Evolutionary conservation across 2,329 filamentous ascomycete genomes (phyloP).

Genomic region (Cryphonectria naterciae): DNA sequence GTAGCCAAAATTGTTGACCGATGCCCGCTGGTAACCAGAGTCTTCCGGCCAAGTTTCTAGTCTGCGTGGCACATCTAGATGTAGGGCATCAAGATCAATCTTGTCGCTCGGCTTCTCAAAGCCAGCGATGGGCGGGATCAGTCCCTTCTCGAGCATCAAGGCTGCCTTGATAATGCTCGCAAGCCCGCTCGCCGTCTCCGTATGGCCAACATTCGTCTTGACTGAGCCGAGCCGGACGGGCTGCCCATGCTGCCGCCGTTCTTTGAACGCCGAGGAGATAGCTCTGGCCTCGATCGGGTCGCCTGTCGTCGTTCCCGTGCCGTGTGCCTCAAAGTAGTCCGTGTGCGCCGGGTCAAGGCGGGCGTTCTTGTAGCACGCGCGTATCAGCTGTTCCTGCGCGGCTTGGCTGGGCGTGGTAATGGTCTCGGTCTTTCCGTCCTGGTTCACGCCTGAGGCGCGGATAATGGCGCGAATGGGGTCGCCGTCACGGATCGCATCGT

Average conservation of each 20-base stretch:
- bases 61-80: constrained; percentile 22
- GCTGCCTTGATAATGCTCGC: constrained; percentile 25
- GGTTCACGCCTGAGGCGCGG: constrained; percentile 36
- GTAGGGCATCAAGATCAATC: constrained; percentile 20
- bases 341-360: constrained; percentile 33
- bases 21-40: constrained; percentile 28
- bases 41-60: constrained; percentile 28
- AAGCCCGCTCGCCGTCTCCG: constrained; percentile 23
- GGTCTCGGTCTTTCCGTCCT: constrained; percentile 35
- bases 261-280: constrained; percentile 29
- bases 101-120: constrained; percentile 28
- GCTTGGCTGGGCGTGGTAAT: constrained; percentile 35
- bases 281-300: constrained; percentile 40
- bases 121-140: constrained; percentile 37
- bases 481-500: constrained; percentile 4
- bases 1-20: constrained; percentile 49
- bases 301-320: constrained; percentile 41
- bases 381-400: constrained; percentile 41
- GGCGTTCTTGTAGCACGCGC: constrained; percentile 38
- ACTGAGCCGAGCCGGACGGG: constrained; percentile 39
- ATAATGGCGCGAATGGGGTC: constrained; percentile 26
- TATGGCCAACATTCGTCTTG: constrained; percentile 37
- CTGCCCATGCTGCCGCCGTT: constrained; percentile 27
- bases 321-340: constrained; percentile 41
- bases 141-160: constrained; percentile 21